Conservation (phyloP, 805 yeast species). For the Metschnikowia sp. region DNA sequence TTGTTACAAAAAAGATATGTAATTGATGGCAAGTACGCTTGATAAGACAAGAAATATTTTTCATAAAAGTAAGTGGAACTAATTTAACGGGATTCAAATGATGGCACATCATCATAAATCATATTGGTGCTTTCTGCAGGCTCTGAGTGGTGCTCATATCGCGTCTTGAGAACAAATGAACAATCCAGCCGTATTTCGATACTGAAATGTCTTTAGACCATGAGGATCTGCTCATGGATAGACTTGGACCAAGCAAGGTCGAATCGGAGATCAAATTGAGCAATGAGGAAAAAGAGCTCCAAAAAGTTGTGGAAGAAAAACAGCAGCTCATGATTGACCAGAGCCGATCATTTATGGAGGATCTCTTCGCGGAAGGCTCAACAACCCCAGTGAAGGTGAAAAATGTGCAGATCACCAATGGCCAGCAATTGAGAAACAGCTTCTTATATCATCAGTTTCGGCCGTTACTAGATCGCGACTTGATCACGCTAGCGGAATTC, state of each 20-base stretch:
- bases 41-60: too few species aligned
- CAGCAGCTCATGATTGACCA: constrained; percentile 32
- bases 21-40: too few species aligned
- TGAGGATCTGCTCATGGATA: constrained; percentile 34
- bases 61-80: too few species aligned
- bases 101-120: not conserved
- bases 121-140: not conserved
- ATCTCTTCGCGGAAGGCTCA: constrained; percentile 30
- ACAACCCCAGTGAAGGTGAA: constrained; percentile 42
- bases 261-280: constrained; percentile 10
- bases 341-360: constrained; percentile 30
- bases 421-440: constrained; percentile 42
- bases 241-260: constrained; percentile 18
- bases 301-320: constrained; percentile 24
- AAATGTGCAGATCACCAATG: constrained; percentile 47
- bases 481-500: constrained; percentile 39
- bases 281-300: constrained; percentile 26
- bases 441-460: constrained; percentile 46
- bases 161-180: not conserved
- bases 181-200: not conserved
- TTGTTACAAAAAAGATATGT: too few species aligned
- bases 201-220: constrained; percentile 22
- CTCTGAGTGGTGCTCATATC: not conserved
- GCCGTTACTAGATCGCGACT: constrained; percentile 41
- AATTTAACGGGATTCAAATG: too few species aligned